A percentile compares a stretch with the other conserved stretches of the same genome.
These are phyloP conservation scores for Petunia axillaris DNA, from an alignment of 257 asterid species.

Conservation along the genomic window DNA sequence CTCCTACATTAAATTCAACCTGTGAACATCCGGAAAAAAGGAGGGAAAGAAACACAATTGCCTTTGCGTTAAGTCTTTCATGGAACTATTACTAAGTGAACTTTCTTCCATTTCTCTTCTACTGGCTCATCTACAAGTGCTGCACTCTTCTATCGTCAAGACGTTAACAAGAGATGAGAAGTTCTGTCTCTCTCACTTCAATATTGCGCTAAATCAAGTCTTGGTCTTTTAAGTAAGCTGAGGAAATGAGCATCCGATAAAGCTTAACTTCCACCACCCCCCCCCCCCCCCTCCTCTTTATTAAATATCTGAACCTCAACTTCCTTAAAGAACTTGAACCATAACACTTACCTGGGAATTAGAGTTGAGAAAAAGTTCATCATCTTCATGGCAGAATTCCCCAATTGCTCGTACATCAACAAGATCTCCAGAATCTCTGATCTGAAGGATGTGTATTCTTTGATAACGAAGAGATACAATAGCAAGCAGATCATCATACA, in stretches of 20 bases:
- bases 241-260: neutral
- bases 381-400: conserved; percentile 92
- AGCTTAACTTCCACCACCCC: neutral
- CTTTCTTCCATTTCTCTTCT: conserved; percentile 1
- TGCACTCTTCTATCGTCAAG: neutral
- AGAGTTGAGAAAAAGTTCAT: conserved; percentile 88
- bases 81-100: neutral
- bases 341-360: conserved; percentile 79
- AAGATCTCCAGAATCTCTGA: conserved; percentile 90
- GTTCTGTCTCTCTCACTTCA: conserved; percentile 1
- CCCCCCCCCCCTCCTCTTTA: too few species aligned
- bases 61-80: neutral
- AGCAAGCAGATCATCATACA: conserved; percentile 94
- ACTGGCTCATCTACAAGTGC: conserved; percentile 10
- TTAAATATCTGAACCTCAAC: neutral
- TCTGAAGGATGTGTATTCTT: conserved; percentile 91
- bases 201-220: neutral
- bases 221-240: neutral
- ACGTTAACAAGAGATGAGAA: neutral
- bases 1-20: neutral
- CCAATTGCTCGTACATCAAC: conserved; percentile 87
- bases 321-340: conserved; percentile 35
- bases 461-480: conserved; percentile 93
- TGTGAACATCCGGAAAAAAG: neutral
- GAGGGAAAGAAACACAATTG: neutral